phyloP scores from a whole-genome alignment of 371 early-diverging fungal genomes.

The Lichtheimia ramosa region DNA sequence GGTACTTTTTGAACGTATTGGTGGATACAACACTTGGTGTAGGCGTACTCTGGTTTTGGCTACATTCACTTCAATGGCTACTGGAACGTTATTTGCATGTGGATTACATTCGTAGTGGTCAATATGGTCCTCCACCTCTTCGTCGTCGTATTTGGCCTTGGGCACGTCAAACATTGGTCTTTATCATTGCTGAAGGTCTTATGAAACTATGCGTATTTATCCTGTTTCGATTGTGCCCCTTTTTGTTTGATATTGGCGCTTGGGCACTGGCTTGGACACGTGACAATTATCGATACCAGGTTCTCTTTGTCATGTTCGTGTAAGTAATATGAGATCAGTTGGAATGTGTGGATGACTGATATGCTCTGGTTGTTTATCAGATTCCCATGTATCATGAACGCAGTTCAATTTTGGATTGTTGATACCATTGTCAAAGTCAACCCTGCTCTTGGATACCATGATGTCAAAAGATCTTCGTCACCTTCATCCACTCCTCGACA shows the following conservation, averaged over 20 bases:
- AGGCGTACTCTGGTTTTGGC: constrained; percentile 52
- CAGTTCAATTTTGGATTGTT: constrained; percentile 67
- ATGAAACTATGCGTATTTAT: constrained; percentile 45
- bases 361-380: constrained; percentile 12
- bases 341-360: background rate
- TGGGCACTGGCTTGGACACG: constrained; percentile 43
- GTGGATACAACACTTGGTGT: constrained; percentile 68
- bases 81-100: constrained; percentile 22
- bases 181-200: constrained; percentile 30
- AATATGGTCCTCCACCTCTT: constrained; percentile 41
- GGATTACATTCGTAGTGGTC: constrained; percentile 37
- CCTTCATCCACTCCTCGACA: background rate
- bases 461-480: constrained; percentile 21
- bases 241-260: constrained; percentile 36
- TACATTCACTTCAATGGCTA: constrained; percentile 33
- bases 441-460: constrained; percentile 10
- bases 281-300: constrained; percentile 44
- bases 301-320: constrained; percentile 52
- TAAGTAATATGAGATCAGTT: constrained; percentile 12
- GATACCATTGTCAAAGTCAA: constrained; percentile 62
- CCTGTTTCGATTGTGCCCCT: constrained; percentile 31
- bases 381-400: constrained; percentile 65
- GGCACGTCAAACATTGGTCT: constrained; percentile 36
- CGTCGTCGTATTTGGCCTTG: constrained; percentile 35
- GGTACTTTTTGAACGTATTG: constrained; percentile 69